Evolutionary conservation across 2,329 filamentous ascomycete genomes (phyloP).

Genomic region (Ambrosiella cleistominuta): DNA sequence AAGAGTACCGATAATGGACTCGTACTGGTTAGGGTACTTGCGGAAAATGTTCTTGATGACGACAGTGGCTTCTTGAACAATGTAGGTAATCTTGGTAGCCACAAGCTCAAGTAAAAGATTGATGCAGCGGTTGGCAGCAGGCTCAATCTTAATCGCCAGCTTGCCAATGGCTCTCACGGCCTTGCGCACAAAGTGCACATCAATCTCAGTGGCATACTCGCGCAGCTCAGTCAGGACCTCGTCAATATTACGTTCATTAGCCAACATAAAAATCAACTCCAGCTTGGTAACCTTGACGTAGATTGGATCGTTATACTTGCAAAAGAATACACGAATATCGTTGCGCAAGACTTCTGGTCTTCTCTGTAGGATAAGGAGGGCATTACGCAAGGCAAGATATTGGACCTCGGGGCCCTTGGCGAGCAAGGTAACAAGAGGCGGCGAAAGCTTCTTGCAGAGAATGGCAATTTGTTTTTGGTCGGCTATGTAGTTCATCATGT

Average conservation of each 20-base stretch:
- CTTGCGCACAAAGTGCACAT: conserved; percentile 96
- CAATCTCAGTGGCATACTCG: conserved; percentile 96
- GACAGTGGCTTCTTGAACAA: conserved; percentile 95
- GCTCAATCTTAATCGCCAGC: conserved; percentile 95
- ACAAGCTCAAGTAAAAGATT: conserved; percentile 84
- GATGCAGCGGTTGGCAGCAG: conserved; percentile 78
- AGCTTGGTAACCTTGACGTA: conserved; percentile 99
- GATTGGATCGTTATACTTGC: conserved; percentile 99
- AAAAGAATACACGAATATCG: conserved; percentile 97
- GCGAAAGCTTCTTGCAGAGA: conserved; percentile 82
- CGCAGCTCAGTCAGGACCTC: conserved; percentile 85
- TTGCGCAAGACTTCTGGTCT: conserved; percentile 86
- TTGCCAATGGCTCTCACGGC: conserved; percentile 95
- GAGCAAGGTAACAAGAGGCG: conserved; percentile 80
- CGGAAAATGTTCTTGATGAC: conserved; percentile 98
- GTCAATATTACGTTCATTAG: conserved; percentile 84
- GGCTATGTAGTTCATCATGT: conserved; percentile 96
- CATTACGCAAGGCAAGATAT: conserved; percentile 85
- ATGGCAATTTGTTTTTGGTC: conserved; percentile 77
- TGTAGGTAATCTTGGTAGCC: conserved; percentile 95
- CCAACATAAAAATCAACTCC: conserved; percentile 97
- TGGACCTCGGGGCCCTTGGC: conserved; percentile 98
- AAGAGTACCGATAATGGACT: conserved; percentile 87
- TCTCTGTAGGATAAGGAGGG: conserved; percentile 79
- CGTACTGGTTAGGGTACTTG: conserved; percentile 97